Percentiles rank a stretch among this genome's conserved stretches.
Conservation (phyloP, 768 basidiomycete genomes). For the Mycena vulgaris region DNA sequence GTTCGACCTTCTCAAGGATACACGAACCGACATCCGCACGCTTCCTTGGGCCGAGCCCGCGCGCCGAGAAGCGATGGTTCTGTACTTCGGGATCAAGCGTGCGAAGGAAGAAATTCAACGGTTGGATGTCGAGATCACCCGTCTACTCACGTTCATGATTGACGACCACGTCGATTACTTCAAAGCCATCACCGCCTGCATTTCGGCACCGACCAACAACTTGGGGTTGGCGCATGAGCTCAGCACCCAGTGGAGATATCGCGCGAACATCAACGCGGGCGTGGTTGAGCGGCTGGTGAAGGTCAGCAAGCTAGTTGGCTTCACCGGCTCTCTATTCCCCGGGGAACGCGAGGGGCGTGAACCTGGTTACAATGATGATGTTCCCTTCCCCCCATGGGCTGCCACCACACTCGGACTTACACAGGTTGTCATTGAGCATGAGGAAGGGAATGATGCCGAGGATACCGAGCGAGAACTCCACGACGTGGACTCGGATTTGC, state of each 20-base stretch:
- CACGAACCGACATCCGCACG: neutral
- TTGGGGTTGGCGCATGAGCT: neutral
- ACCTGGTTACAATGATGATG: neutral
- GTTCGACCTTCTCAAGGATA: conserved; percentile 12
- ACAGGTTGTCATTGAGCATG: neutral
- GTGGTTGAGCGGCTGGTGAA: neutral
- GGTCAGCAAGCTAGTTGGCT: neutral
- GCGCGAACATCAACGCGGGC: neutral
- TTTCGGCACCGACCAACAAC: no score
- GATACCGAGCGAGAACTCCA: no score
- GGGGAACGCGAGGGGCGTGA: neutral
- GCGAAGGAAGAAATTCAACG: conserved; percentile 2
- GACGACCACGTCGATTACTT: conserved; percentile 5
- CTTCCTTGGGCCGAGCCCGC: neutral
- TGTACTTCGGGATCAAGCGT: conserved; percentile 13
- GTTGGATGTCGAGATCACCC: neutral
- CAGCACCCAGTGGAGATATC: neutral
- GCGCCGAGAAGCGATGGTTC: neutral
- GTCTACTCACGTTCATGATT: neutral
- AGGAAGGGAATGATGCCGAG: no score
- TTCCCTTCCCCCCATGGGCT: neutral
- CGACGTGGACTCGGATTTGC: no score
- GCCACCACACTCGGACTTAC: neutral
- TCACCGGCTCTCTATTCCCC: neutral
- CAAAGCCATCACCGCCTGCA: no score